Base-by-base conservation (phyloP, 352 stramenopile genomes). In the Phytophthora hybrid region DNA sequence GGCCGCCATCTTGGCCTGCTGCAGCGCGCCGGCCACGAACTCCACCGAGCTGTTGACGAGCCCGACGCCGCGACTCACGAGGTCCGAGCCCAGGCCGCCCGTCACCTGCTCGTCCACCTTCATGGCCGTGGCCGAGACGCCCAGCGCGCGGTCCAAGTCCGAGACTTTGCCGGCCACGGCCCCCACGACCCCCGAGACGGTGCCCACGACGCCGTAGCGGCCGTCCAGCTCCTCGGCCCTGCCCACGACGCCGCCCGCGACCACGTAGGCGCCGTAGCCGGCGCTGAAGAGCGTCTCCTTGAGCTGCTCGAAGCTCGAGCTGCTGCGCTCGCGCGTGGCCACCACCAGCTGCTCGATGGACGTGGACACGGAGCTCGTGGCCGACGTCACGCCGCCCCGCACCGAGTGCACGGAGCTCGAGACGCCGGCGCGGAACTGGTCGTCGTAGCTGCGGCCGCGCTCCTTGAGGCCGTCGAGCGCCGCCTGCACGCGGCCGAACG, bases 51-150 rank as follows among this genome's bases (percentile, higher is more conserved):
- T 85, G 68, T 89, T 84, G 55, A 93, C 83, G n/a, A 95, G 61
- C 6, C 69, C 75, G 10, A 85, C 53, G 29, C 80, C 82, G 57
- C 83, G 86, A 39, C 74, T 81, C 31, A 90, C 61, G 18, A 90
- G 75, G n/a, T 78, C 85, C 7, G 80, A 80, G 47, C 82, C 88
- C 5, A 95, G 74, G 10, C 88, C 88, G 26, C 88, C 88, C 54
- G 77, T 93, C 21, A 95, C 82, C 69, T 91, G 92, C 66, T 84
- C 84, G 68, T 95, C 88, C 56, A 95, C 73, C 49, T 85, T 84
- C 46, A 83, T 72, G 21, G 85, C 86, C 6, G 77, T 91, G n/a
- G 89, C 81, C 26, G 84, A 91, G 46, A 95, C 82, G 31, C 84
- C 84, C 23, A 90, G 76, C 39, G 84, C 80, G 61, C 80, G 81